Conservation (phyloP, 2,329 filamentous ascomycete species). For the Elsinoe fawcettii region DNA sequence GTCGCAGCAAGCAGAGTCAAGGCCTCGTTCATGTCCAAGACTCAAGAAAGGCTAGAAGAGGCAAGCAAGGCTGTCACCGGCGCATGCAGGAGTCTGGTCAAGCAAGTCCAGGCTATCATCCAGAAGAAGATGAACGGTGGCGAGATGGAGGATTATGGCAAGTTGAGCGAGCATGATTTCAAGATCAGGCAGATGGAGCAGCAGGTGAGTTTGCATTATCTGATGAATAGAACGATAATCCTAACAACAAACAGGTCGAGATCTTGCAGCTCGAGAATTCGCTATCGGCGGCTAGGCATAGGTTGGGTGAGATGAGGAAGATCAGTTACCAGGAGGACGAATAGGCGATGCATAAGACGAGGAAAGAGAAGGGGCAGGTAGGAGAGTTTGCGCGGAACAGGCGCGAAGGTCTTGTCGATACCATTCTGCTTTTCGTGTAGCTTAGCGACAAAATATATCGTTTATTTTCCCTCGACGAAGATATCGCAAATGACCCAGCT, state of each 20-base stretch:
- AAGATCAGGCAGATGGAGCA: conserved; percentile 99
- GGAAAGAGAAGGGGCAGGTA: neutral
- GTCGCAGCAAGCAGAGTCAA: conserved; percentile 94
- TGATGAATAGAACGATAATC: neutral
- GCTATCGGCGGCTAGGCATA: conserved; percentile 67
- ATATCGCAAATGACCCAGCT: too few relatives aligned
- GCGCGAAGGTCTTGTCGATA: neutral
- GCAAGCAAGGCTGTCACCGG: conserved; percentile 88
- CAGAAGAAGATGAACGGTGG: conserved; percentile 71
- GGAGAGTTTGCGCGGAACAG: neutral
- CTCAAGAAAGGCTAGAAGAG: conserved; percentile 80
- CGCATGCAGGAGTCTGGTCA: conserved; percentile 78
- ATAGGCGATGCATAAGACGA: conserved; percentile 9
- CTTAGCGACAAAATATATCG: conserved; percentile 12
- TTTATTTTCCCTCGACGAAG: too few relatives aligned
- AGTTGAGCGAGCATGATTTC: conserved; percentile 89
- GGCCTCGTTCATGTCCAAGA: conserved; percentile 96
- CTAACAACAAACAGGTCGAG: conserved; percentile 60
- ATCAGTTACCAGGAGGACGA: conserved; percentile 80
- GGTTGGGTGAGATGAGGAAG: conserved; percentile 96
- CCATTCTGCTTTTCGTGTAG: conserved; percentile 12
- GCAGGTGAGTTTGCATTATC: conserved; percentile 58
- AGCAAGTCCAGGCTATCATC: conserved; percentile 93
- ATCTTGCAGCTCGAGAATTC: conserved; percentile 92
- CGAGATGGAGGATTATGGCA: conserved; percentile 77